Base-by-base conservation (phyloP, 169 alveolate genomes). In the Plasmodium gallinaceum region DNA sequence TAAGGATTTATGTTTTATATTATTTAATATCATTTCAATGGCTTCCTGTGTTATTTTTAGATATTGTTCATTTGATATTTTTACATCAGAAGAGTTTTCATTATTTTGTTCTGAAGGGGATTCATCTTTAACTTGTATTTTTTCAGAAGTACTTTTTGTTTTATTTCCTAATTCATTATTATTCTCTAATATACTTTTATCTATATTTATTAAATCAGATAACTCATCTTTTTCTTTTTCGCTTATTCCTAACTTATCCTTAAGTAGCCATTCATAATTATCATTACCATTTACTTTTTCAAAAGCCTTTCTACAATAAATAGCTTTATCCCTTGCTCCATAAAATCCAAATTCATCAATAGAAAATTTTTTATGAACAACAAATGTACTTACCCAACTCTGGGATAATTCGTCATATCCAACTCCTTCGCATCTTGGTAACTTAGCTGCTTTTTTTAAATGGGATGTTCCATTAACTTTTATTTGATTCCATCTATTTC, bases 311-410 rank as follows among this genome's bases (percentile, higher is more conserved):
- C 90, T 65, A 32, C 90, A 80, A 70, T 68, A 80, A 66, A 80
- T 80, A 46, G 90, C 90, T 52, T 60, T 20, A 52, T 80, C 65
- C 16, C 90, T 66, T 10, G 90, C 90, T 52, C 20, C 90, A 70
- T 68, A 80, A 80, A 80, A 80, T 62, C 90, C 90, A 20, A 66
- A 26, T 3, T 80, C 90, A 39, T 80, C 90, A 22, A 80, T 80
- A 61, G 90, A 65, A 61, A 80, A 80, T 60, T 80, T 80, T 46
- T 80, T 80, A 80, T 80, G 90, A 12, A 80, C 90, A 80, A 80
- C 90, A 80, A 80, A 80, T 42, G 90, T 80, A 61, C 90, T 80
- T 32, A 80, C 83, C 90, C 90, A 80, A 66, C 90, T 80, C 22
- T 80, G 80, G 3, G 90, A 80, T 39, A 80, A 66, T 46, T 80